Conservation (phyloP, 169 alveolate genomes). For the Eimeria brunetti region DNA sequence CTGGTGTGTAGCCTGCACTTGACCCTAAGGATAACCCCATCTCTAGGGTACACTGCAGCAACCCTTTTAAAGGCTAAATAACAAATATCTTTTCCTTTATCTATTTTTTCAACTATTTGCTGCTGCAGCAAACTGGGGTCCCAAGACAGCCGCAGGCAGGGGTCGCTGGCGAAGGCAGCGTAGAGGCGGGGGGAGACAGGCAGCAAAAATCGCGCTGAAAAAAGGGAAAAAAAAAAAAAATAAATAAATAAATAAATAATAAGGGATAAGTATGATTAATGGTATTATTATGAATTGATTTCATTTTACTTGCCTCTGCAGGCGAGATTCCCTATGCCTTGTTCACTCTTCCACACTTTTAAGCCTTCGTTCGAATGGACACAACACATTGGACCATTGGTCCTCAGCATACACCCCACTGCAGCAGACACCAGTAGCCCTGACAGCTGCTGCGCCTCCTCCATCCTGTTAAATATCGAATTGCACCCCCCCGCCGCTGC, state of each 20-base stretch:
- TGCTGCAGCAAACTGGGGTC: conserved; percentile 82
- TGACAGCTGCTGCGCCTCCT: conserved; percentile 18
- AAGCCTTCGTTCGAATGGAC: conserved; percentile 84
- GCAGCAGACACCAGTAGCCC: conserved; percentile 5
- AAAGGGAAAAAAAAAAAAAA: neutral
- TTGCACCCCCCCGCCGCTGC: no score
- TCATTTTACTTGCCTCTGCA: conserved; percentile 69
- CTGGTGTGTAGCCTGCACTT: conserved; percentile 66
- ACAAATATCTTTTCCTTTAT: conserved; percentile 80
- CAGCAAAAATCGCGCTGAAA: conserved; percentile 63
- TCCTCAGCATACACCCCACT: conserved; percentile 10
- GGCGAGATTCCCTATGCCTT: conserved; percentile 81
- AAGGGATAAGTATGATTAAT: neutral
- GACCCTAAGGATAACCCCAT: conserved; percentile 82
- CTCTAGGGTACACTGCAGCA: conserved; percentile 86
- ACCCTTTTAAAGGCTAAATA: conserved; percentile 83
- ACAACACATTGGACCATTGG: conserved; percentile 22
- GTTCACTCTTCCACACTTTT: conserved; percentile 85
- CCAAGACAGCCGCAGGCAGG: conserved; percentile 81
- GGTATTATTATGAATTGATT: neutral
- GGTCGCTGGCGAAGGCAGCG: conserved; percentile 75
- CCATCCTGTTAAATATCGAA: no score
- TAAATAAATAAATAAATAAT: neutral
- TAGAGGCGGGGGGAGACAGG: conserved; percentile 72
- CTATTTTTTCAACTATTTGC: conserved; percentile 77